Evolutionary conservation across 495 filamentous ascomycete genomes (phyloP), one percentile per base, ranked within the genome.

Genomic region (Podospora didyma): DNA sequence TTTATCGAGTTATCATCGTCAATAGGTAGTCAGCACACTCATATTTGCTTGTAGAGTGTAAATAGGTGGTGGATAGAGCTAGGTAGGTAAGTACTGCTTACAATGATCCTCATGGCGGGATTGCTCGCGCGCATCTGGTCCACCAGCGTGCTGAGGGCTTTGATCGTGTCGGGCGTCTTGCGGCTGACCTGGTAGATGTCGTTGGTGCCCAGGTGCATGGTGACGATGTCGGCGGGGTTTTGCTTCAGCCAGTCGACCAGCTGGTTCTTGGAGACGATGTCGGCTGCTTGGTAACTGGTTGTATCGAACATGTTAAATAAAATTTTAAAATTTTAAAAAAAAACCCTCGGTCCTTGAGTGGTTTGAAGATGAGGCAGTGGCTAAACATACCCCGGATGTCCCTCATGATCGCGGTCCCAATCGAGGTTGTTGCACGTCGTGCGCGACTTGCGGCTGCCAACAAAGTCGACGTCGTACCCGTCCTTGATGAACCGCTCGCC

Each of bases 381-480:
- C n/a, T n/a, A n/a, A n/a, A n/a, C n/a, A n/a, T 72, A 79, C n/a
- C 78, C 78, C 16, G 75, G 74, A 64, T 81, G 78, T n/a, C 78
- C 78, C 61, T 81, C 78, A 56, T 81, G 72, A 59, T 79, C 71
- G 58, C 71, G 67, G 63, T 79, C 76, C 59, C 75, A 81, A 28
- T 67, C 63, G 14, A 51, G 53, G 56, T 70, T 60, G 16, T 62
- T 31, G 64, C 73, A 75, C 66, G 70, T 73, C 56, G 72, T 70
- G 16, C 73, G 69, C 14, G 55, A 60, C 28, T 63, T 67, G 58
- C 70, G 67, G 11, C 73, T 76, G 16, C 76, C 78, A 42, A 81
- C 77, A 54, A 72, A 79, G 62, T 81, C 65, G n/a, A 79, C 70
- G 9, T 67, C 64, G 62, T 59, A 72, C 21, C 69, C 71, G 31